These are phyloP conservation scores for Vitis riparia DNA, from an alignment of 164 flowering plant species.

Conservation along the genomic window DNA sequence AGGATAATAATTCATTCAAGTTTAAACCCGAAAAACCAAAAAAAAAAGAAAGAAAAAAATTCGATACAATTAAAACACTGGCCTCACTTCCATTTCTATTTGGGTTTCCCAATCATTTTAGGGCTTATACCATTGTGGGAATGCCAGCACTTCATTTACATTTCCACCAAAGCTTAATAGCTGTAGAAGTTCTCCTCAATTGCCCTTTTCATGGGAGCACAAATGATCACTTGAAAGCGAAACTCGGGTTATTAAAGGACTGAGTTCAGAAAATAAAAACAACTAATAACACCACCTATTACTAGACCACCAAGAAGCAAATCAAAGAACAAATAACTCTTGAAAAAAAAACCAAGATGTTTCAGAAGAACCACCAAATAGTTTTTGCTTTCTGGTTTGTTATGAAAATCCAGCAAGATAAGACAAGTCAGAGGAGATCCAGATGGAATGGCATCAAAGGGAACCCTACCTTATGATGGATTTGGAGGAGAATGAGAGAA, in stretches of 20 bases:
- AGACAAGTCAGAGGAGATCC: neutral
- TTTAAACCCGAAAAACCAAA: no score
- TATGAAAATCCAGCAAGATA: neutral
- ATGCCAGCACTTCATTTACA: no score
- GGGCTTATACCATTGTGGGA: no score
- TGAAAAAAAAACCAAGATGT: neutral
- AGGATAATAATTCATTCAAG: no score
- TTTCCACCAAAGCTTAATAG: no score
- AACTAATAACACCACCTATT: neutral
- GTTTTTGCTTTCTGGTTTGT: neutral
- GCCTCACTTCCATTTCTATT: no score
- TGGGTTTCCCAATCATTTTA: no score
- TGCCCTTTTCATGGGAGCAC: neutral
- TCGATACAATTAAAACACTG: no score
- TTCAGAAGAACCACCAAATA: neutral
- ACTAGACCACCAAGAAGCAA: no score
- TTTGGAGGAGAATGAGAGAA: slow-evolving; percentile 18
- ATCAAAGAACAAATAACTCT: no score
- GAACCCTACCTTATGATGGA: neutral
- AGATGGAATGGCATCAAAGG: neutral
- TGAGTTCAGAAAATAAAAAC: neutral
- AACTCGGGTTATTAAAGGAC: no score
- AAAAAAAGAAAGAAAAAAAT: no score
- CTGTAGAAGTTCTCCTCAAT: neutral
- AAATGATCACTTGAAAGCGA: neutral